Conservation (phyloP, 371 early-diverging fungal species). For the Capillidium heterosporum region DNA sequence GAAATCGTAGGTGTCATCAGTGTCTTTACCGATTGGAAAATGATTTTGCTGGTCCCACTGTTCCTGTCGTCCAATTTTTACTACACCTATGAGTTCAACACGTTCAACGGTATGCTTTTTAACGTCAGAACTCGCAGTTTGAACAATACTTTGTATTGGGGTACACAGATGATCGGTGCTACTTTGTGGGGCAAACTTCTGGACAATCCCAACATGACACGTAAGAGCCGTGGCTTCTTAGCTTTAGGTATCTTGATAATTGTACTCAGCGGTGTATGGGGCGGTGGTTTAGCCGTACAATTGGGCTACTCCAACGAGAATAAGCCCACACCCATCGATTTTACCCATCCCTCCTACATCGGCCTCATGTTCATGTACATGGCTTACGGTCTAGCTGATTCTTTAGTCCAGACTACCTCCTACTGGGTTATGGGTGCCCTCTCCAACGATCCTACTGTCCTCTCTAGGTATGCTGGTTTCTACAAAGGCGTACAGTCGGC, state of each 20-base stretch:
- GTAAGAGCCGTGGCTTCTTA: conserved; percentile 28
- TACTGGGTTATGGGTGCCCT: conserved; percentile 57
- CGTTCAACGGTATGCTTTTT: conserved; percentile 30
- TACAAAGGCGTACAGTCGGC: conserved; percentile 22
- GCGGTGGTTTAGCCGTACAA: conserved; percentile 35
- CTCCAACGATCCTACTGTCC: conserved; percentile 39
- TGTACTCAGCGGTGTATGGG: conserved; percentile 32
- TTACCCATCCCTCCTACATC: conserved; percentile 15
- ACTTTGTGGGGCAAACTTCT: conserved; percentile 28
- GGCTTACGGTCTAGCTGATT: not conserved
- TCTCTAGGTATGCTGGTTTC: conserved; percentile 45
- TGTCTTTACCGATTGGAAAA: conserved; percentile 41
- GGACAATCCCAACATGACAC: conserved; percentile 20
- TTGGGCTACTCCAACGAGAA: conserved; percentile 16
- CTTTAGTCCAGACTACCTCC: not conserved
- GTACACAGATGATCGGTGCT: conserved; percentile 42
- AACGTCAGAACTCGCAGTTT: conserved; percentile 33
- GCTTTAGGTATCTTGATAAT: conserved; percentile 23
- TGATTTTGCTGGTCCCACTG: conserved; percentile 37
- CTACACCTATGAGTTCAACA: conserved; percentile 46
- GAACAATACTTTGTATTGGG: conserved; percentile 52
- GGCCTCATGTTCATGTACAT: conserved; percentile 20
- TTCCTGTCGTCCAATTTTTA: conserved; percentile 57
- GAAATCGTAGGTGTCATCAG: conserved; percentile 34
- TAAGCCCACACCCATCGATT: not conserved